Evolutionary conservation across 192 early-diverging fungal species (phyloP), one percentile per base, ranked within the genome.

Genomic region (Rhizoclosmatium globosum): DNA sequence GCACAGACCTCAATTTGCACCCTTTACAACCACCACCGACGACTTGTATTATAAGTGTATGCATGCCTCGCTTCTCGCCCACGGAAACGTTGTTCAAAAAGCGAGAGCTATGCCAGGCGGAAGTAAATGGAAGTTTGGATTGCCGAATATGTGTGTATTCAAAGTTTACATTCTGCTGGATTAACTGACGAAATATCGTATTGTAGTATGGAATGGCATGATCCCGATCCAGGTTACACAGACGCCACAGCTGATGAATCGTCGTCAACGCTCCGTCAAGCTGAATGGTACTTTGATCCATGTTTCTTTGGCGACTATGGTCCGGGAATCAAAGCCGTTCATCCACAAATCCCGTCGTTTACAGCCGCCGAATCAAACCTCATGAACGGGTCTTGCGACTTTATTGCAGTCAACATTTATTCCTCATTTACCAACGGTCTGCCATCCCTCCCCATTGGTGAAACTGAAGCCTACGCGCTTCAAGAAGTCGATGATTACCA

Each of bases 341-440:
- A 60, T 47, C 66, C 68, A 13, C 68, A 50, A 6, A 69, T n/a
- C 44, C 66, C 85, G 19, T 59, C 48, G 1, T 84, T 86, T 64
- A 87, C 82, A 41, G 43, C 39, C 19, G 82, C 85, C 31, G 50
- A 86, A 73, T 46, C 79, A 39, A 59, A 74, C 2, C 21, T 86
- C 19, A 58, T 86, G 56, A 82, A 81, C 45, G 79, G 76, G 9
- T 85, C 83, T 43, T 70, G 66, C 17, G 85, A 87, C 58, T 87
- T 80, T 71, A 68, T 86, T 57, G 85, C 76, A n/a, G 71, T 85
- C 58, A 87, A 87, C 79, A 76, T 81, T 7, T 87, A 87, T 76
- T 65, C 68, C 64, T 80, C 79, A 39, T 39, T 48, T 17, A 74
- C 73, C 4, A 62, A 45, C 23, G 73, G 59, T 1, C 17, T 74